Base-by-base conservation (phyloP, 2,329 filamentous ascomycete species). In the Arthrobotrys sphaeroides region DNA sequence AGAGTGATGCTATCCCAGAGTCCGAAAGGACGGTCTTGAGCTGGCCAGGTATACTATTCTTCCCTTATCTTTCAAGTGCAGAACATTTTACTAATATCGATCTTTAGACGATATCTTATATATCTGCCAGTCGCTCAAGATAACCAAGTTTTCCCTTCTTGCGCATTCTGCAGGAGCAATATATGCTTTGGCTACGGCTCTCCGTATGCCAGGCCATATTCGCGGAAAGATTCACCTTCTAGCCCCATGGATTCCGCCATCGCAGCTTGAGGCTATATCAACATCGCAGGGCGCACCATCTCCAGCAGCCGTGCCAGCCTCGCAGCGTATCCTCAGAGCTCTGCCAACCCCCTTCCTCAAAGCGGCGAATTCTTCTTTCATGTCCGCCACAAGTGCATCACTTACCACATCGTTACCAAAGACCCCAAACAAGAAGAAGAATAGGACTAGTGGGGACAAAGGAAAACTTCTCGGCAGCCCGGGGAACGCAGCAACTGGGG, bases 101-200 rank as follows among this genome's bases (percentile, higher is more conserved):
- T 40, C 7, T 10, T 2, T 76, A 84, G 89, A 90, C 79, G 95
- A 99, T 82, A 93, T 99, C 12, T 91, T 96, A 73, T 90, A 94
- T 61, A 96, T 99, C 72, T 99, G 95, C 82, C 92, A 97, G 80
- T 86, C 91, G 12, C 86, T 99, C 47, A 94, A 93, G 79, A 96
- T 99, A 77, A 95, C 90, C 9, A 96, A 97, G 79, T 99, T 99
- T 81, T 98, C 94, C 5, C 91, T 99, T 18, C 87, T 99, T 1
- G 95, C 95, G 1, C 95, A 99, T 82, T 98, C 94, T 0, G 95
- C 95, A 0, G 95, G 95, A 13, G 94, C 95, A n/a, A 96, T 99
- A 61, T 99, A 99, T 81, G 95, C 95, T 1, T 87, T 99, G 16
- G 95, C 95, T 0, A 98, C 95, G 0, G 95, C 95, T 0, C 85